A percentile compares a stretch with the other conserved stretches of the same genome.
Conservation (phyloP, 139 green algal species). For the Desmodesmus armatus region DNA sequence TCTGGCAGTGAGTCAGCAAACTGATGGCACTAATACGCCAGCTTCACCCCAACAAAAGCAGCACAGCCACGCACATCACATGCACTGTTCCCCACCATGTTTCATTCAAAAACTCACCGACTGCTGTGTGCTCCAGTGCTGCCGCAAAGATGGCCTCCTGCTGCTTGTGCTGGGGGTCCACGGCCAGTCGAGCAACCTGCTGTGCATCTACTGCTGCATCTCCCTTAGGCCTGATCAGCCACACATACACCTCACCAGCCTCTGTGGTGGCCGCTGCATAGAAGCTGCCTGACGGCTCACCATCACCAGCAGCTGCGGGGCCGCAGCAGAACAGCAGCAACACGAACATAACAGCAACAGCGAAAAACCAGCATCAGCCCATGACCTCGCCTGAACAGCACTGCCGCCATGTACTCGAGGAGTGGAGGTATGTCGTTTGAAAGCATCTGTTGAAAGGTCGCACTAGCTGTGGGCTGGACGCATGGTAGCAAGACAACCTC, state of each 20-base stretch:
- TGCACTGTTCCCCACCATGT: too few relatives aligned
- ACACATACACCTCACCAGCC: slow-evolving; percentile 68
- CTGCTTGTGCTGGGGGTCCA: slow-evolving; percentile 4
- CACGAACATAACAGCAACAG: neutral
- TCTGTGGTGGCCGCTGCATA: slow-evolving; percentile 61
- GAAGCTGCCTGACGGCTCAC: slow-evolving; percentile 43
- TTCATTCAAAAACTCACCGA: slow-evolving; percentile 40
- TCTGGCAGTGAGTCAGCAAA: too few relatives aligned
- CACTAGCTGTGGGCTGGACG: too few relatives aligned
- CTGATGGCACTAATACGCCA: too few relatives aligned
- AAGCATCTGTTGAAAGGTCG: too few relatives aligned
- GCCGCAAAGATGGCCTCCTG: slow-evolving; percentile 49
- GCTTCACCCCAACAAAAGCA: too few relatives aligned
- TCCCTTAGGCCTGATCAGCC: slow-evolving; percentile 46
- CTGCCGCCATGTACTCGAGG: too few relatives aligned
- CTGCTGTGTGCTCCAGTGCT: slow-evolving; percentile 27
- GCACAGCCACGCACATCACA: too few relatives aligned
- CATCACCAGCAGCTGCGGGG: slow-evolving; percentile 31
- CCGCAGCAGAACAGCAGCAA: neutral
- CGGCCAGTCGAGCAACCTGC: slow-evolving; percentile 54
- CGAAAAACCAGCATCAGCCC: neutral
- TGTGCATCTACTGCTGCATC: slow-evolving; percentile 13
- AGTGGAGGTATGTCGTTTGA: too few relatives aligned
- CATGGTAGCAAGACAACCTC: too few relatives aligned
- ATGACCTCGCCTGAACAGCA: too few relatives aligned